Percentiles rank a stretch among this genome's conserved stretches.
Conservation (phyloP, 2,329 filamentous ascomycete genomes). For the Trichoderma semiorbis region DNA sequence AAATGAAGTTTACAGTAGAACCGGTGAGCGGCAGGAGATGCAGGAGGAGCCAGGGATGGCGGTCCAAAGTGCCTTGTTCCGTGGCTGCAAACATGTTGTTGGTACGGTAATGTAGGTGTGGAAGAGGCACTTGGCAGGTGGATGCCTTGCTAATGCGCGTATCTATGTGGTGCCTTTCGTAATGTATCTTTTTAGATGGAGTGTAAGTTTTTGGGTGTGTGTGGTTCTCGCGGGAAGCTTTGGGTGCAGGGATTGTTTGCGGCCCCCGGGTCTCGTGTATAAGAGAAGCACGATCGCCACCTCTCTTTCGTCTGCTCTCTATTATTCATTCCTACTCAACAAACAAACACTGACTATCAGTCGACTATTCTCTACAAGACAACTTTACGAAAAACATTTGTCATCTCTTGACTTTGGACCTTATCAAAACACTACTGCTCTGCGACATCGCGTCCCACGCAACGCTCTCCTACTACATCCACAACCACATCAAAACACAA, state of each 20-base stretch:
- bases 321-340: background rate
- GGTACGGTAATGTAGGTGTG: background rate
- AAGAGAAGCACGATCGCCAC: constrained; percentile 3
- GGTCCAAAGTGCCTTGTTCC: background rate
- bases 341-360: background rate
- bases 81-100: background rate
- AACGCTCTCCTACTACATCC: background rate
- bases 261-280: background rate
- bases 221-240: background rate
- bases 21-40: background rate
- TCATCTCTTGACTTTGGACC: background rate
- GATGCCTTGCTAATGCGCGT: background rate
- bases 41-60: background rate
- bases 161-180: background rate
- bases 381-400: background rate
- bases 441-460: background rate
- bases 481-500: background rate
- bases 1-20: background rate
- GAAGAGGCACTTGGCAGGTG: background rate
- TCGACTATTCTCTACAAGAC: background rate
- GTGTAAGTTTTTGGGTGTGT: background rate
- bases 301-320: background rate
- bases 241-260: background rate
- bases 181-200: background rate
- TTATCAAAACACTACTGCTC: background rate